These are phyloP conservation scores for Chalciporus piperatus DNA, from an alignment of 768 basidiomycete genomes.

Conservation along the genomic window DNA sequence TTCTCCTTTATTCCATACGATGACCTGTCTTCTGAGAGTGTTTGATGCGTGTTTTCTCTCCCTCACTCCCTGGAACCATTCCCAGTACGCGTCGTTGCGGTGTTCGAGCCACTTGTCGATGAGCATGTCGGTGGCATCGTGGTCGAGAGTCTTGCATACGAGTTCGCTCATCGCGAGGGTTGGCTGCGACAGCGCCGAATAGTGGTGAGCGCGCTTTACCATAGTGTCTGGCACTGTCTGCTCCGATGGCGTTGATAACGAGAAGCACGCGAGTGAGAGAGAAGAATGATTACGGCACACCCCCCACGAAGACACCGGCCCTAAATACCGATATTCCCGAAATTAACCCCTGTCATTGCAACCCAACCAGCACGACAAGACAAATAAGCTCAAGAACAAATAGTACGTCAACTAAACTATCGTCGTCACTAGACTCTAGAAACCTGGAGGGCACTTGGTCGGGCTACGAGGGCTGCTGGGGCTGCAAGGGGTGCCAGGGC, in stretches of 20 bases:
- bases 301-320: slow-evolving; percentile 10
- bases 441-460: slow-evolving; percentile 6
- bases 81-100: slow-evolving; percentile 69
- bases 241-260: slow-evolving; percentile 13
- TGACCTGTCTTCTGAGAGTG: slow-evolving; percentile 48
- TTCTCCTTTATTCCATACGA: slow-evolving; percentile 61
- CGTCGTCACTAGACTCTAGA: slow-evolving; percentile 1
- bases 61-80: slow-evolving; percentile 71
- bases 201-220: slow-evolving; percentile 34
- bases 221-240: slow-evolving; percentile 20
- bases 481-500: neutral
- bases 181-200: slow-evolving; percentile 66
- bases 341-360: slow-evolving; percentile 4
- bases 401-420: neutral
- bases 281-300: neutral
- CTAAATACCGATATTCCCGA: slow-evolving; percentile 7
- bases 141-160: slow-evolving; percentile 72
- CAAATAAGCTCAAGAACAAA: neutral
- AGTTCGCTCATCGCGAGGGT: slow-evolving; percentile 74
- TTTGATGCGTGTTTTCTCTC: slow-evolving; percentile 60
- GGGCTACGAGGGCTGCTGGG: too few species aligned
- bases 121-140: slow-evolving; percentile 72
- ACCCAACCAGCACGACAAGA: neutral
- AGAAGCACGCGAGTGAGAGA: neutral
- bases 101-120: slow-evolving; percentile 86